Percentiles rank a stretch among this genome's conserved stretches.
phyloP scores from a whole-genome alignment of 2,329 filamentous ascomycete species.

The Basipetospora chlamydospora region DNA sequence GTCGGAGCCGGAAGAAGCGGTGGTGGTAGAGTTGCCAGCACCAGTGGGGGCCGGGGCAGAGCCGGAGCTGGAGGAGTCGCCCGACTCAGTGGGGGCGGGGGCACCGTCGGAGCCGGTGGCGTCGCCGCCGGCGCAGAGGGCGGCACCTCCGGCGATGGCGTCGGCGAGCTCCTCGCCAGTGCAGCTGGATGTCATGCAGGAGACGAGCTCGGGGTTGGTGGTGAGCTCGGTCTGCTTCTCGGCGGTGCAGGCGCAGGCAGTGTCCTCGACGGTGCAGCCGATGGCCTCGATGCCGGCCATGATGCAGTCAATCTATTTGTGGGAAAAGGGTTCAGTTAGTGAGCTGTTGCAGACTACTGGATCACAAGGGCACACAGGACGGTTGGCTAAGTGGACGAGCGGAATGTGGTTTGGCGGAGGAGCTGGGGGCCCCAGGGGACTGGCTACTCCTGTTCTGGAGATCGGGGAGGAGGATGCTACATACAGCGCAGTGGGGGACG shows the following conservation, averaged over 20 bases:
- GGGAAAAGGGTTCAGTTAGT: not conserved
- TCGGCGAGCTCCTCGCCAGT: not conserved
- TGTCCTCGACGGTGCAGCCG: conserved; percentile 14
- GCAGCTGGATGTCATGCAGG: conserved; percentile 3
- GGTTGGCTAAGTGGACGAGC: not conserved
- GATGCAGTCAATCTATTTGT: conserved; percentile 11
- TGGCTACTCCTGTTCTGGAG: too few species aligned
- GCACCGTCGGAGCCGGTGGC: not conserved
- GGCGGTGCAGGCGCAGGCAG: conserved; percentile 14
- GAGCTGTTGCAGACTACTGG: too few species aligned
- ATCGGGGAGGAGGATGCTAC: not conserved
- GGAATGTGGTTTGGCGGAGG: not conserved
- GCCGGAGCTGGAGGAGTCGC: not conserved
- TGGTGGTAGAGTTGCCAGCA: not conserved
- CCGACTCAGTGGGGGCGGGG: not conserved
- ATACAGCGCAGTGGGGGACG: conserved; percentile 4
- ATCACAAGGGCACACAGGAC: too few species aligned
- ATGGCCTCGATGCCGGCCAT: conserved; percentile 12
- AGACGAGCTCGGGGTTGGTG: not conserved
- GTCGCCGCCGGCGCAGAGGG: not conserved
- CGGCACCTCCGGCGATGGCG: not conserved
- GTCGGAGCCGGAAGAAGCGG: not conserved
- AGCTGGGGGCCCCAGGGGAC: too few species aligned
- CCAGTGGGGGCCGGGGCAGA: not conserved
- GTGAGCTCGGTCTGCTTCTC: conserved; percentile 12